Base-by-base conservation (phyloP, 2,329 filamentous ascomycete genomes). In the Trichoderma harzianum region DNA sequence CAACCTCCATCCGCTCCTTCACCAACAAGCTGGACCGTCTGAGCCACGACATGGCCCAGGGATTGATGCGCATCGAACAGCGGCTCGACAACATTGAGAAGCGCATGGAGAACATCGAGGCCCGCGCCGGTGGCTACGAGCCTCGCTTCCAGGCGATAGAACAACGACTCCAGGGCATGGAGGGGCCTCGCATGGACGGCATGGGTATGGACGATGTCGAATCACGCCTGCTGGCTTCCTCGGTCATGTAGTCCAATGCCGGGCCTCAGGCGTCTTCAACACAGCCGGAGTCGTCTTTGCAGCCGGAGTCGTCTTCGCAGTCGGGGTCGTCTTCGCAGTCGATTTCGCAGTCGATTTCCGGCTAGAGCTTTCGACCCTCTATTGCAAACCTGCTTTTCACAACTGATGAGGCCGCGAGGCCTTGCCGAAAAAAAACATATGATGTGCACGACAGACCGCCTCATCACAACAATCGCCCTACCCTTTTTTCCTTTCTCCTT, bases 21-120 rank as follows among this genome's bases (percentile, higher is more conserved):
- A 87, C 84, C 7, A 88, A 89, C 77, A 90, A 89, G 80, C 80
- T 90, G 32, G 88, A 90, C 73, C 86, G 88, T 34, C 82, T 90
- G 72, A 84, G 82, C 71, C 88, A 89, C 77, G 88, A 90, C 47
- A 83, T 89, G 78, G 78, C 80, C 2, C 85, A 88, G 72, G 86
- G 86, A 7, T 82, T 90, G 72, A 79, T 83, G 74, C 83, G 85
- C 61, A 83, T 90, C 58, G 84, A 86, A 73, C 81, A 83, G 72
- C 83, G 83, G 3, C 81, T 88, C 8, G 86, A 87, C 18, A 82
- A 82, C 63, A 83, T 89, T 30, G 84, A 87, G 76, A 87, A 88
- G 78, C 83, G 87, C n/a, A 80, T 89, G 71, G 86, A 88, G 21
- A 83, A 83, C 60, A 81, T 90, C 36, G 87, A 89, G 76, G 80